A percentile compares a stretch with the other conserved stretches of the same genome.
These are phyloP conservation scores for Withania somnifera DNA, from an alignment of 305 asterid genomes.

Conservation along the genomic window DNA sequence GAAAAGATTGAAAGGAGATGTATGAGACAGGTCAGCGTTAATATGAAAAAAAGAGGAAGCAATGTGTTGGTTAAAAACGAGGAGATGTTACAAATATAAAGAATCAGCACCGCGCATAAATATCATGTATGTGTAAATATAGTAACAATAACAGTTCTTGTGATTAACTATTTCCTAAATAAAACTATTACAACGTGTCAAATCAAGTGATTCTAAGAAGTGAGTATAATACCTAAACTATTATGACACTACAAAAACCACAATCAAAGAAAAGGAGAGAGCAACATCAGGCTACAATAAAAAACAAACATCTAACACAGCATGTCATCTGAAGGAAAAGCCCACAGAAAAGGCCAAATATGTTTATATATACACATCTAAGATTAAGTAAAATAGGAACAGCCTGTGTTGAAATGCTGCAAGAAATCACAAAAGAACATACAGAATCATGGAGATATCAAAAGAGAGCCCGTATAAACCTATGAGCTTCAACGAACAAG, in stretches of 20 bases:
- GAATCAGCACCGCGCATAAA: background rate
- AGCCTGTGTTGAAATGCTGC: background rate
- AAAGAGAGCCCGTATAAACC: background rate
- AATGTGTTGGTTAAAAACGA: background rate
- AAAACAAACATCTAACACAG: background rate
- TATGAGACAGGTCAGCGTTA: background rate
- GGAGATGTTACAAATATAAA: background rate
- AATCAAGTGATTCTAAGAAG: background rate
- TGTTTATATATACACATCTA: background rate
- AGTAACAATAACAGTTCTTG: background rate
- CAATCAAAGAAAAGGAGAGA: background rate
- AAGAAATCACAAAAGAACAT: background rate
- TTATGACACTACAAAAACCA: background rate
- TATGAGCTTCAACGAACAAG: background rate
- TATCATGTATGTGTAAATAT: too few relatives aligned
- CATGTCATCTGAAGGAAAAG: background rate
- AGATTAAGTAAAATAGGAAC: background rate
- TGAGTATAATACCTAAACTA: background rate
- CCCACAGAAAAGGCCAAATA: background rate
- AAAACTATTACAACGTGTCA: background rate
- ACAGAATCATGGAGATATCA: background rate
- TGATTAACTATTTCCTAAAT: background rate
- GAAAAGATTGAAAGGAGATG: slow-evolving; percentile 3
- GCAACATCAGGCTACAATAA: background rate
- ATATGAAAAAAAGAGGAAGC: background rate